phyloP scores from a whole-genome alignment of 768 basidiomycete species.

The Tricholomella constricta region DNA sequence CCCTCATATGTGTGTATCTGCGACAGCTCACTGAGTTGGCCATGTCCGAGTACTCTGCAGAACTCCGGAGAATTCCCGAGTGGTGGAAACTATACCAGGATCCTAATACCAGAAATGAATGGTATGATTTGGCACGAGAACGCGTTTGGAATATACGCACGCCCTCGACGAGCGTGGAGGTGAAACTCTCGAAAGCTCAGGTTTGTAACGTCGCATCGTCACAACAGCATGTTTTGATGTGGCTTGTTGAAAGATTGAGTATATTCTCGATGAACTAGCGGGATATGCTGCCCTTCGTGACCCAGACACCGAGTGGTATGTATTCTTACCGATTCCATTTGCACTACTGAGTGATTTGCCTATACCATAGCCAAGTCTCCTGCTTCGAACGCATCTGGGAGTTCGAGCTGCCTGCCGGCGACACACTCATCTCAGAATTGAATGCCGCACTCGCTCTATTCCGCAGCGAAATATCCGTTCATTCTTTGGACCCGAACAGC shows the following conservation, averaged over 20 bases:
- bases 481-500: slow-evolving; percentile 17
- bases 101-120: slow-evolving; percentile 27
- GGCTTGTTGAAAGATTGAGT: slow-evolving; percentile 36
- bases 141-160: slow-evolving; percentile 36
- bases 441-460: slow-evolving; percentile 25
- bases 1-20: not conserved
- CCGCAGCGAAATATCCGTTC: slow-evolving; percentile 6
- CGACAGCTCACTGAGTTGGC: slow-evolving; percentile 48
- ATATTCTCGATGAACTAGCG: slow-evolving; percentile 50
- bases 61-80: slow-evolving; percentile 36
- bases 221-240: not conserved
- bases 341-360: not conserved
- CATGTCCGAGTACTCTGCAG: slow-evolving; percentile 49
- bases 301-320: slow-evolving; percentile 38
- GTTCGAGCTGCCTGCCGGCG: slow-evolving; percentile 24
- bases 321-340: not conserved
- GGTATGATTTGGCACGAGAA: slow-evolving; percentile 31
- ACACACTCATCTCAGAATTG: slow-evolving; percentile 22
- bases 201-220: slow-evolving; percentile 22
- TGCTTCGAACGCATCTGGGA: slow-evolving; percentile 61
- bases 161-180: slow-evolving; percentile 31
- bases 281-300: slow-evolving; percentile 48
- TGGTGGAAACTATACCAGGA: slow-evolving; percentile 43
- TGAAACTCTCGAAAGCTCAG: slow-evolving; percentile 42
- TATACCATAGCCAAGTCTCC: slow-evolving; percentile 57